These are phyloP conservation scores for Candida sonorensis DNA, from an alignment of 805 yeast species.

Conservation along the genomic window DNA sequence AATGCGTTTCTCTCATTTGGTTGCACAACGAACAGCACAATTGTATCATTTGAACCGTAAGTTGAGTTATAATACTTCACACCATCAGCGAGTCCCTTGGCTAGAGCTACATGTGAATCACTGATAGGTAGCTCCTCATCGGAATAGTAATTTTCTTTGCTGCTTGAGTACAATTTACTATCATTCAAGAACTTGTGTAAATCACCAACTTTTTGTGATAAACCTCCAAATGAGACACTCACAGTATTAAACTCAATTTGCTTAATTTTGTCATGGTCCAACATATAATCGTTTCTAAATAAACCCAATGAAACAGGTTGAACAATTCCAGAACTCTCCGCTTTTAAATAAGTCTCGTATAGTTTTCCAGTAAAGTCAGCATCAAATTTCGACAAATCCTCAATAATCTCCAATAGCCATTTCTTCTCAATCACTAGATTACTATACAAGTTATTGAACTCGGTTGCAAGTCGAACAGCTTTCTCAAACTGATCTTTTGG, in stretches of 20 bases:
- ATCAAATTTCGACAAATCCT: constrained; percentile 52
- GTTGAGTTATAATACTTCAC: constrained; percentile 44
- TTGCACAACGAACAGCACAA: constrained; percentile 75
- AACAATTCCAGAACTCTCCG: constrained; percentile 39
- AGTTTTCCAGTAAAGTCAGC: constrained; percentile 76
- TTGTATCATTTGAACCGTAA: constrained; percentile 30
- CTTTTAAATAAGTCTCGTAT: constrained; percentile 50
- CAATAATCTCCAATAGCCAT: constrained; percentile 58
- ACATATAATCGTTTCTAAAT: constrained; percentile 86
- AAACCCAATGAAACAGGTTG: constrained; percentile 76
- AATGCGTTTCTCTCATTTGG: constrained; percentile 81
- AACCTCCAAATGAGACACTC: constrained; percentile 91
- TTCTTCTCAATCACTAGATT: constrained; percentile 48
- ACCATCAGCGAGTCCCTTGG: constrained; percentile 65
- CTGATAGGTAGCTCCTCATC: constrained; percentile 53
- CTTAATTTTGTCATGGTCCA: constrained; percentile 57
- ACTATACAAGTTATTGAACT: constrained; percentile 71
- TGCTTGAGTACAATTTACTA: constrained; percentile 55
- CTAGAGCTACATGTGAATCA: constrained; percentile 52
- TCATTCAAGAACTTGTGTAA: constrained; percentile 63
- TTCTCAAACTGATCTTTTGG: constrained; percentile 59
- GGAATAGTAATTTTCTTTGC: constrained; percentile 39
- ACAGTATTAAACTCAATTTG: constrained; percentile 97
- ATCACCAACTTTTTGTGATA: constrained; percentile 72
- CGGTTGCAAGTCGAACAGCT: constrained; percentile 59